phyloP scores from a whole-genome alignment of 148 eudicot species.

The Chenopodium berlandieri region DNA sequence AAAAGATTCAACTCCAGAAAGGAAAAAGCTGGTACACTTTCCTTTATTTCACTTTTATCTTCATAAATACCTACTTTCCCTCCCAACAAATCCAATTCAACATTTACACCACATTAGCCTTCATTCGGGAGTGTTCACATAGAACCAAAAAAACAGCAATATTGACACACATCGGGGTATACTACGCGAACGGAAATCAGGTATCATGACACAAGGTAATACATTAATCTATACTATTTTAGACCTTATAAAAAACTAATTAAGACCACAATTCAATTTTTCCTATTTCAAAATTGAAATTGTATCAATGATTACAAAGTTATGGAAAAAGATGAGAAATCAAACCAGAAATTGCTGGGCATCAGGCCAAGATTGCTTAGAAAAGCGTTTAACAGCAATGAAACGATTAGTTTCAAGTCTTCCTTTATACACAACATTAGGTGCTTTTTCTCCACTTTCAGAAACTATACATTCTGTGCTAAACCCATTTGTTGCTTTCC shows the following conservation, averaged over 20 bases:
- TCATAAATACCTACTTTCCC: not conserved
- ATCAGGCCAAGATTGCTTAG: conserved; percentile 62
- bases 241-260: not conserved
- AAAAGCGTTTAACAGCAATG: conserved; percentile 57
- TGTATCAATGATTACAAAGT: not conserved
- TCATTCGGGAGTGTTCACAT: not conserved
- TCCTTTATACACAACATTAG: conserved; percentile 57
- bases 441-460: conserved; percentile 59
- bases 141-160: not conserved
- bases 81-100: conserved; percentile 6
- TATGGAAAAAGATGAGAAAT: conserved; percentile 4
- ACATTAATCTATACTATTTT: not conserved
- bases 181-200: not conserved
- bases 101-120: conserved; percentile 2
- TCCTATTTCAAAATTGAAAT: not conserved
- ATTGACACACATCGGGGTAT: not conserved
- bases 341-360: conserved; percentile 53
- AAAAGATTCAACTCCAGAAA: conserved; percentile 6
- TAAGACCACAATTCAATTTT: not conserved
- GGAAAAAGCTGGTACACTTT: conserved; percentile 9
- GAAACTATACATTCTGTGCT: conserved; percentile 52
- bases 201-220: not conserved
- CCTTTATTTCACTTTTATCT: conserved; percentile 3
- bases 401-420: conserved; percentile 41
- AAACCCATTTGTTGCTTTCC: conserved; percentile 52